Conservation (phyloP, 192 early-diverging fungal genomes). For the Rhizophagus clarus region DNA sequence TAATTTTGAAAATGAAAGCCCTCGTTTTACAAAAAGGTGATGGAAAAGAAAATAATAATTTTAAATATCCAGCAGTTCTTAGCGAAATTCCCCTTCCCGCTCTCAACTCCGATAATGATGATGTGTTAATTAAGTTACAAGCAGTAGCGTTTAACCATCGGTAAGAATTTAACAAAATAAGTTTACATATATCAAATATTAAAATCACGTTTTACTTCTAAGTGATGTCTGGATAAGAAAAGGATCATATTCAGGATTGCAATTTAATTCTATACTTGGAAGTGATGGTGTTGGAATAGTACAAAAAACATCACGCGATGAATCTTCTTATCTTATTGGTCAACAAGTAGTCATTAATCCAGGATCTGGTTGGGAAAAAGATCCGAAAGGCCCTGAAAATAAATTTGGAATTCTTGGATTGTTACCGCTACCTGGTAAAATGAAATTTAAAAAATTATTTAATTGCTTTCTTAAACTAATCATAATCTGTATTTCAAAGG, state of each 20-base stretch:
- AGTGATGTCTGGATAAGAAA: constrained; percentile 46
- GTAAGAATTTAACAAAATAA: not conserved
- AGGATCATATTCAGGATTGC: constrained; percentile 58
- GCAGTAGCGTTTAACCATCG: not conserved
- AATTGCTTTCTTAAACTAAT: too few relatives aligned
- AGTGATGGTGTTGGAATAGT: constrained; percentile 61
- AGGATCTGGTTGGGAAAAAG: constrained; percentile 53
- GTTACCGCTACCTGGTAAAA: constrained; percentile 64
- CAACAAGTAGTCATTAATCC: constrained; percentile 55
- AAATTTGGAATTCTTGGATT: constrained; percentile 46
- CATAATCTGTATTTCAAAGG: not conserved
- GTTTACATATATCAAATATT: too few relatives aligned
- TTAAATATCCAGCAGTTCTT: not conserved
- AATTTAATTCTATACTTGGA: constrained; percentile 55
- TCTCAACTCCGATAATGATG: not conserved
- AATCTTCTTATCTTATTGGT: constrained; percentile 36
- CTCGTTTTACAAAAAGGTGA: not conserved
- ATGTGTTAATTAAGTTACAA: not conserved
- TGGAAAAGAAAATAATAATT: not conserved
- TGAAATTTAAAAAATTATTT: constrained; percentile 33
- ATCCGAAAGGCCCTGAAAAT: constrained; percentile 60
- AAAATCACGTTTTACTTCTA: too few relatives aligned
- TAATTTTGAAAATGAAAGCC: not conserved
- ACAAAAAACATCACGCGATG: constrained; percentile 34
- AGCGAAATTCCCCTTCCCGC: not conserved